These are phyloP conservation scores for Clavispora carvajalis DNA, from an alignment of 805 yeast genomes.

Conservation along the genomic window DNA sequence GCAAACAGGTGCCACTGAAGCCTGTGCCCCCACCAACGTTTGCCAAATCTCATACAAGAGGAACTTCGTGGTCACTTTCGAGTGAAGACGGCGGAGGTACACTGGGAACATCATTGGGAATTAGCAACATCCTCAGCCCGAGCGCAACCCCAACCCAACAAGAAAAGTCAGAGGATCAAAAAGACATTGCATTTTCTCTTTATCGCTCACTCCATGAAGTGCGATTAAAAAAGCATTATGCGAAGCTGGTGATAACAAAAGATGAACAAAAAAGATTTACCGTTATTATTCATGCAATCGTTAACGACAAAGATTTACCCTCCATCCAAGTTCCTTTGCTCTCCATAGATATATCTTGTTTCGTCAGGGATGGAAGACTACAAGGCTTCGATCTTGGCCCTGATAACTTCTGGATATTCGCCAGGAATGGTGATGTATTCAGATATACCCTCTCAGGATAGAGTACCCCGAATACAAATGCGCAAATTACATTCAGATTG, in stretches of 20 bases:
- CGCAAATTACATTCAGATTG: not conserved
- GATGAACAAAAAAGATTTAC: constrained; percentile 10
- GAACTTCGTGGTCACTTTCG: not conserved
- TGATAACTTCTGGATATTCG: constrained; percentile 31
- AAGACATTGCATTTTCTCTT: constrained; percentile 25
- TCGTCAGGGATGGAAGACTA: constrained; percentile 32
- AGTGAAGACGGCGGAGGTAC: constrained; percentile 7
- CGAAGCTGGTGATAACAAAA: constrained; percentile 11
- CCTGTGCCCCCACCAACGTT: not conserved
- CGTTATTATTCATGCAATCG: constrained; percentile 32
- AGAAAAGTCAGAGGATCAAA: constrained; percentile 16
- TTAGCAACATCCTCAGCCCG: constrained; percentile 11
- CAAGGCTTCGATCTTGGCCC: constrained; percentile 27
- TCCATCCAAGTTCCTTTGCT: constrained; percentile 33
- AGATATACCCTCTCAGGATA: constrained; percentile 14
- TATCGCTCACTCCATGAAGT: constrained; percentile 32
- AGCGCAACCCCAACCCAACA: constrained; percentile 4
- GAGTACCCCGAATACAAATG: not conserved
- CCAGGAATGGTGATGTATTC: constrained; percentile 38
- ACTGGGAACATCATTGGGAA: constrained; percentile 11
- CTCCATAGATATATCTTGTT: constrained; percentile 27
- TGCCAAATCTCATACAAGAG: not conserved
- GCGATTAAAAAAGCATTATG: constrained; percentile 30
- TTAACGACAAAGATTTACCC: constrained; percentile 33
- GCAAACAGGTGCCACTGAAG: not conserved